These are phyloP conservation scores for Lasiodiplodia theobromae DNA, from an alignment of 2,329 filamentous ascomycete genomes.

Conservation along the genomic window DNA sequence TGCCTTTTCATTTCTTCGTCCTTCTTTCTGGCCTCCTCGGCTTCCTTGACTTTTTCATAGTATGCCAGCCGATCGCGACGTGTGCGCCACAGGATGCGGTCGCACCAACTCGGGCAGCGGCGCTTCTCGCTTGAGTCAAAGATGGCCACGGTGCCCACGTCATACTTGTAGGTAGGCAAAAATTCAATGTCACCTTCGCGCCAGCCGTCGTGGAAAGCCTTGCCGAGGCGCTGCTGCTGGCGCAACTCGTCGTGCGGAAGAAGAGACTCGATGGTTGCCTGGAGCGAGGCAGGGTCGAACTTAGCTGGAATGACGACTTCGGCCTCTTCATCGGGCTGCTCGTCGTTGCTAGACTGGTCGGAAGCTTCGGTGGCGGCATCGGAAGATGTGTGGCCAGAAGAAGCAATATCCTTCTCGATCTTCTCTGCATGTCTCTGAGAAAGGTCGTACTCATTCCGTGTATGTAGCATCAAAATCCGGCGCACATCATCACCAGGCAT, in stretches of 20 bases:
- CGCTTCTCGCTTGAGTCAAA: conserved; percentile 97
- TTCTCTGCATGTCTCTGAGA: conserved; percentile 7
- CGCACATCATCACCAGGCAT: conserved; percentile 91
- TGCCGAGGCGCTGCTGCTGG: conserved; percentile 75
- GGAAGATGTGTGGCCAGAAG: conserved; percentile 16
- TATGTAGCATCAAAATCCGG: conserved; percentile 81
- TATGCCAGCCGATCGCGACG: conserved; percentile 72
- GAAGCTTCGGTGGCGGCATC: conserved; percentile 7
- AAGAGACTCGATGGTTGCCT: conserved; percentile 86
- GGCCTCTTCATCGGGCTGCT: conserved; percentile 31
- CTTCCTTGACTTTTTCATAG: conserved; percentile 68
- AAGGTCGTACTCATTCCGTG: conserved; percentile 74
- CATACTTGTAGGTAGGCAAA: conserved; percentile 96
- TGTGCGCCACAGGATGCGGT: conserved; percentile 88
- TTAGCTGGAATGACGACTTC: conserved; percentile 54
- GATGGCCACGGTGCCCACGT: conserved; percentile 87
- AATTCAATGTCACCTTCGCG: conserved; percentile 87
- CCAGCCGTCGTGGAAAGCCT: conserved; percentile 91
- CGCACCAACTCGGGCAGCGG: conserved; percentile 94
- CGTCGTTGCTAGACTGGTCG: conserved; percentile 11
- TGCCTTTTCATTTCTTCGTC: conserved; percentile 86
- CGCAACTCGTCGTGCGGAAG: conserved; percentile 88
- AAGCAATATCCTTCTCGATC: conserved; percentile 38
- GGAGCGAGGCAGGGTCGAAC: conserved; percentile 83
- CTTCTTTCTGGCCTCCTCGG: conserved; percentile 70